phyloP scores from a whole-genome alignment of 2,329 filamentous ascomycete genomes.

The Fusarium sp. region DNA sequence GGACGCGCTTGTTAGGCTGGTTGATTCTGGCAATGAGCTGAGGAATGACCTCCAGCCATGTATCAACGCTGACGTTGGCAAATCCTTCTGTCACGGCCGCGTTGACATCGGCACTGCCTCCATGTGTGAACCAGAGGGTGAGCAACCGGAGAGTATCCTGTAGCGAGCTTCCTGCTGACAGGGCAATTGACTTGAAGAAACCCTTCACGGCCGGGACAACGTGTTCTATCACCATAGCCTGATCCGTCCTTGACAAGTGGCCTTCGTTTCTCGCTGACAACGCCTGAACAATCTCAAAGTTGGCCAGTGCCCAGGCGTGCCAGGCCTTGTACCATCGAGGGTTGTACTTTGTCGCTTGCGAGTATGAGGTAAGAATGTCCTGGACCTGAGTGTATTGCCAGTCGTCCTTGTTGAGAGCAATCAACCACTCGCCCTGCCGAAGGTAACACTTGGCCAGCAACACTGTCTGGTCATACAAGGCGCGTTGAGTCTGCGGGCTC shows the following conservation, averaged over 20 bases:
- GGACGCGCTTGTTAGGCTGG: slow-evolving; percentile 87
- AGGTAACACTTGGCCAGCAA: slow-evolving; percentile 95
- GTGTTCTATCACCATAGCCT: slow-evolving; percentile 78
- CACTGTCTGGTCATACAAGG: slow-evolving; percentile 67
- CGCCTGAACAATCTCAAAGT: slow-evolving; percentile 96
- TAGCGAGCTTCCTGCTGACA: slow-evolving; percentile 89
- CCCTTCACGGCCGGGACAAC: slow-evolving; percentile 94
- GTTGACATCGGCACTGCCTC: slow-evolving; percentile 87
- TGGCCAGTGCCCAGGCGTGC: slow-evolving; percentile 98
- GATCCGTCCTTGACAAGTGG: slow-evolving; percentile 56
- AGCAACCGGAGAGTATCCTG: slow-evolving; percentile 93
- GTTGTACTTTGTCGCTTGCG: slow-evolving; percentile 91
- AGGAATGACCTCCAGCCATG: slow-evolving; percentile 97
- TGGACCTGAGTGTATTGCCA: slow-evolving; percentile 88
- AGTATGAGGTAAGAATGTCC: slow-evolving; percentile 90
- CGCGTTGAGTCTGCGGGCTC: slow-evolving; percentile 60
- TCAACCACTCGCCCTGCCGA: slow-evolving; percentile 95
- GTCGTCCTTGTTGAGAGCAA: slow-evolving; percentile 81
- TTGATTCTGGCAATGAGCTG: slow-evolving; percentile 98
- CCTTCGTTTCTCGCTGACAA: slow-evolving; percentile 72
- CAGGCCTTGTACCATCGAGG: slow-evolving; percentile 98
- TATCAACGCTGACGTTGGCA: slow-evolving; percentile 90
- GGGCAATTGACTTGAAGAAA: slow-evolving; percentile 95
- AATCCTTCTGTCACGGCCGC: slow-evolving; percentile 89
- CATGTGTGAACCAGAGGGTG: slow-evolving; percentile 96